Evolutionary conservation across 352 stramenopile species (phyloP).

Genomic region (Thalassiosira hispida): DNA sequence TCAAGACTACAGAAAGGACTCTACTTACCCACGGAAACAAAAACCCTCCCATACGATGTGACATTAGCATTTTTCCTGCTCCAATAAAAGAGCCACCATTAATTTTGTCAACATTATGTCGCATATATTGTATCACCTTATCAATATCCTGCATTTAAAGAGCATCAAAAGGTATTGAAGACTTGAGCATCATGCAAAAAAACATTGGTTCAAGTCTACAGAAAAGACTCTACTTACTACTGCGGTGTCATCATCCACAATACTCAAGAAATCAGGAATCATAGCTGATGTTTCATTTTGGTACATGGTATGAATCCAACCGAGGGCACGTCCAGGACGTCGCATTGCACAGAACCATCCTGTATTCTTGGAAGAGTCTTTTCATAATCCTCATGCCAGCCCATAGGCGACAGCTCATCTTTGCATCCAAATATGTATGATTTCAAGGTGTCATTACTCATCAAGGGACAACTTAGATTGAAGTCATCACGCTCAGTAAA

Average conservation of each 20-base stretch:
- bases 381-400: too few species aligned
- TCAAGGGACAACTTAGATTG: conserved; percentile 7
- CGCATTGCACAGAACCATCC: conserved; percentile 31
- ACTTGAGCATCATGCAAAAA: neutral
- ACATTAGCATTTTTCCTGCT: neutral
- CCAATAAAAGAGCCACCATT: neutral
- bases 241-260: conserved; percentile 25
- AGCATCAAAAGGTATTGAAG: neutral
- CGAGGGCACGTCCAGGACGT: conserved; percentile 2
- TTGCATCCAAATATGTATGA: neutral
- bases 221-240: neutral
- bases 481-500: conserved; percentile 35
- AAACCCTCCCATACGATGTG: neutral
- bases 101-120: too few species aligned
- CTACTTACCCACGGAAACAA: conserved; percentile 17
- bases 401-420: too few species aligned
- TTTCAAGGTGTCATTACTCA: neutral
- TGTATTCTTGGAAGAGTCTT: neutral
- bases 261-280: neutral
- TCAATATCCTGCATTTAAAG: conserved; percentile 1
- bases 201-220: neutral
- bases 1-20: neutral
- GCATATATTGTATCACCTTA: too few species aligned
- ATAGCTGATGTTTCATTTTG: neutral
- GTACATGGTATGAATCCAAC: conserved; percentile 6